A percentile compares a stretch with the other conserved stretches of the same genome.
Evolutionary conservation across 2,329 filamentous ascomycete genomes (phyloP).

Genomic region (Clarireedia sp.): DNA sequence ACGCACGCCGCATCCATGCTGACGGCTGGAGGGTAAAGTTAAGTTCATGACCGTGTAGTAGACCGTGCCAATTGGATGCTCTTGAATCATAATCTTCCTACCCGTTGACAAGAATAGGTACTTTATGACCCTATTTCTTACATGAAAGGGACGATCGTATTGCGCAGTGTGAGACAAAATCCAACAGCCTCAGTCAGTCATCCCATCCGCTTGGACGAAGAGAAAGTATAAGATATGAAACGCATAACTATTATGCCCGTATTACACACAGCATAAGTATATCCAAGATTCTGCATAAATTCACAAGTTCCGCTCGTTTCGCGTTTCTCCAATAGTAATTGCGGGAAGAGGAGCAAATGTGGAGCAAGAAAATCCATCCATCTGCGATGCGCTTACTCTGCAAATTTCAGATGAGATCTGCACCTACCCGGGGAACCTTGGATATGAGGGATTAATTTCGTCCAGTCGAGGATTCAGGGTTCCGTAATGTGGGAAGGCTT

Average conservation of each 20-base stretch:
- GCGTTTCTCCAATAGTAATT: neutral
- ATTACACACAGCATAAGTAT: too few relatives aligned
- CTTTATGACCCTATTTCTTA: neutral
- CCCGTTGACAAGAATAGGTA: neutral
- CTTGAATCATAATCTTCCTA: too few relatives aligned
- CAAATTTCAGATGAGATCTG: too few relatives aligned
- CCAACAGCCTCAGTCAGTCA: too few relatives aligned
- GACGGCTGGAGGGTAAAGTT: neutral
- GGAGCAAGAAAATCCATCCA: too few relatives aligned
- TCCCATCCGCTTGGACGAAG: too few relatives aligned
- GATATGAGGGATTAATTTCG: conserved; percentile 25
- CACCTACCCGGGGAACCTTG: neutral
- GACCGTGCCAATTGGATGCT: neutral
- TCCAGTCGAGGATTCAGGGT: conserved; percentile 17
- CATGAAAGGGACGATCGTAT: too few relatives aligned
- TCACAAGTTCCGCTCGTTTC: neutral
- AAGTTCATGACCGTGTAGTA: neutral
- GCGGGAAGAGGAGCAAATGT: too few relatives aligned
- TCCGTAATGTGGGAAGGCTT: neutral
- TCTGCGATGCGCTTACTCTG: too few relatives aligned
- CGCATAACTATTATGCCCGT: too few relatives aligned
- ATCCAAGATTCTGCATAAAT: neutral
- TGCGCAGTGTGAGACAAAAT: too few relatives aligned
- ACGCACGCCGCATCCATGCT: neutral
- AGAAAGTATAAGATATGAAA: too few relatives aligned